Percentiles rank a stretch among this genome's conserved stretches.
phyloP scores from a whole-genome alignment of 2,329 filamentous ascomycete species.

The Cadophora gregata region DNA sequence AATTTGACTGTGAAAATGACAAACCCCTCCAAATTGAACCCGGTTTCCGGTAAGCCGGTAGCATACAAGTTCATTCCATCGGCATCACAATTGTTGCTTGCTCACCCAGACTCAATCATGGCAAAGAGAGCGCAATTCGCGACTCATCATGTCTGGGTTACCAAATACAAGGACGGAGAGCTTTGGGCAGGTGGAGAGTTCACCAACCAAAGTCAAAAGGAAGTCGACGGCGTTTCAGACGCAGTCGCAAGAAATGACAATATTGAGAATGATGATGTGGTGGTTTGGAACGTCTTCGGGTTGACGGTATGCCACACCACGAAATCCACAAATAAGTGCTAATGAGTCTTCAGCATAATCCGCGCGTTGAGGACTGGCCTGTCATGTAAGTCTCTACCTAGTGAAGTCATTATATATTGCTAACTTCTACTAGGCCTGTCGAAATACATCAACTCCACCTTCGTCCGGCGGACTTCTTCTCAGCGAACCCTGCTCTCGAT shows the following conservation, averaged over 20 bases:
- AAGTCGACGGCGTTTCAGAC: slow-evolving; percentile 56
- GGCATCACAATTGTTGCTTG: slow-evolving; percentile 77
- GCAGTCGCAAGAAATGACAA: slow-evolving; percentile 83
- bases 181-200: slow-evolving; percentile 45
- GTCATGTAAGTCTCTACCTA: slow-evolving; percentile 62
- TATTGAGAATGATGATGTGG: slow-evolving; percentile 85
- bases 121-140: slow-evolving; percentile 93
- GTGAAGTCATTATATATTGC: neutral
- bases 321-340: neutral
- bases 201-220: slow-evolving; percentile 44
- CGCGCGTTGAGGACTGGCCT: slow-evolving; percentile 85
- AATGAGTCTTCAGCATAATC: slow-evolving; percentile 64
- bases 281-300: slow-evolving; percentile 92
- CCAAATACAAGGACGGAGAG: slow-evolving; percentile 70
- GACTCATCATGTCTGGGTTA: slow-evolving; percentile 84
- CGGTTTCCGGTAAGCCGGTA: slow-evolving; percentile 80
- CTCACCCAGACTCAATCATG: slow-evolving; percentile 79
- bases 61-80: slow-evolving; percentile 88
- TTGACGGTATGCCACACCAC: slow-evolving; percentile 55
- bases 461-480: slow-evolving; percentile 63
- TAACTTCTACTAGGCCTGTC: slow-evolving; percentile 55
- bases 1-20: slow-evolving; percentile 85
- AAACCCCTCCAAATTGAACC: slow-evolving; percentile 81
- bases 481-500: slow-evolving; percentile 61
- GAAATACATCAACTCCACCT: slow-evolving; percentile 80